Base-by-base conservation (phyloP, 1,284 basidiomycete genomes). In the Schizophyllum amplum region DNA sequence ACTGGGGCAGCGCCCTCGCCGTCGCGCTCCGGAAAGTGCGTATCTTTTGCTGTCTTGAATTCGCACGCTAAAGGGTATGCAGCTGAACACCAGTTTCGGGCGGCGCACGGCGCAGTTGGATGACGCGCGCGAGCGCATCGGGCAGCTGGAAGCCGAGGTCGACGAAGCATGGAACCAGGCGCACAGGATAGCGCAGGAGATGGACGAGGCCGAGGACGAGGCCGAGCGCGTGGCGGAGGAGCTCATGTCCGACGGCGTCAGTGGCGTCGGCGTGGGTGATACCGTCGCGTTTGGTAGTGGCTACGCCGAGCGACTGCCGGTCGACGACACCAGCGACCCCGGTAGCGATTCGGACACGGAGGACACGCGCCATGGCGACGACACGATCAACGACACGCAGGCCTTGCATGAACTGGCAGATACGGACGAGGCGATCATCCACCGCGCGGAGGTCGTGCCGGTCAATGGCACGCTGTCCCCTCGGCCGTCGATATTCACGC, bases 141-240 rank as follows among this genome's bases (percentile, higher is more conserved):
- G 68, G 24, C 74, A 79, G 55, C 75, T 90, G 13, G 78, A 86
- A 63, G 84, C 77, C 7, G 86, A 90, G 63, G 73, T 89, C n/a
- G 83, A 87, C 53, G 89, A 91, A 58, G 89, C 87, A 1, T 91
- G 89, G 89, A 76, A 76, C 51, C 82, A 85, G 59, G 89, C 88
- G 1, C 84, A 89, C 63, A 80, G 79, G 47, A 73, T 90, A 62
- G 89, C 87, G 1, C 68, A 73, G 54, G 86, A 89, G 66, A 76
- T 89, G 63, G 85, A 89, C 64, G 79, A 81, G 52, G 71, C 75
- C 24, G 75, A 75, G 46, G 70, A 68, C 11, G 71, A 67, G n/a
- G 58, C 65, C 17, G 59, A 47, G 55, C 66, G 62, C 21, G 75
- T 68, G 17, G 75, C 75, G 4, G 74, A 75, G 60, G 68, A 75